phyloP scores from a whole-genome alignment of 495 filamentous ascomycete genomes.

The Tuber calosporum region DNA sequence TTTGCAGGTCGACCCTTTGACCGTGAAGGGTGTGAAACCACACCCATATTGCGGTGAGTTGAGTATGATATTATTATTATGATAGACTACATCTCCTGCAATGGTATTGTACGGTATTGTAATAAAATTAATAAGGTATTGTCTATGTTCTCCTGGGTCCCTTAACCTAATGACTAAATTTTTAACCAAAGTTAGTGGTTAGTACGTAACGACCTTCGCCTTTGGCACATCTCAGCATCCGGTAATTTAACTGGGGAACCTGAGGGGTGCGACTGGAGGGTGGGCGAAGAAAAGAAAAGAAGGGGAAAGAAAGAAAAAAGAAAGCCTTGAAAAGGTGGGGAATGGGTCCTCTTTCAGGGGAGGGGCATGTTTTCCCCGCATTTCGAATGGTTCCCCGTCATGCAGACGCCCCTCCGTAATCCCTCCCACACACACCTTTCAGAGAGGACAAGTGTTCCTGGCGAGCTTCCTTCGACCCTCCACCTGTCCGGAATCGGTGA shows the following conservation, averaged over 20 bases:
- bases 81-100: neutral
- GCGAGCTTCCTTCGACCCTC: neutral
- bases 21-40: neutral
- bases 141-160: neutral
- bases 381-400: slow-evolving; percentile 34
- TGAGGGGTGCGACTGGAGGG: neutral
- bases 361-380: slow-evolving; percentile 35
- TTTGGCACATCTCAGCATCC: slow-evolving; percentile 15
- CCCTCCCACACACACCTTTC: neutral
- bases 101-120: too few relatives aligned
- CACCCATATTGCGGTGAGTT: neutral
- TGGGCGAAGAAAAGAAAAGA: slow-evolving; percentile 3
- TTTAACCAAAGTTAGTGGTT: neutral
- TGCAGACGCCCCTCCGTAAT: slow-evolving; percentile 30
- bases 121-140: too few relatives aligned
- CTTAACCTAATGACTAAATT: slow-evolving; percentile 1
- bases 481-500: neutral
- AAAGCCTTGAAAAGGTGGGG: slow-evolving; percentile 17
- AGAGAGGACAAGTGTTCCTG: slow-evolving; percentile 27
- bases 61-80: too few relatives aligned
- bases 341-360: slow-evolving; percentile 18
- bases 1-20: neutral
- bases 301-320: slow-evolving; percentile 3
- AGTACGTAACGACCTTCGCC: slow-evolving; percentile 10
- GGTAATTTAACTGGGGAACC: slow-evolving; percentile 7